Evolutionary conservation across 768 basidiomycete species (phyloP).

Genomic region (Clitopilus passeckerianus): DNA sequence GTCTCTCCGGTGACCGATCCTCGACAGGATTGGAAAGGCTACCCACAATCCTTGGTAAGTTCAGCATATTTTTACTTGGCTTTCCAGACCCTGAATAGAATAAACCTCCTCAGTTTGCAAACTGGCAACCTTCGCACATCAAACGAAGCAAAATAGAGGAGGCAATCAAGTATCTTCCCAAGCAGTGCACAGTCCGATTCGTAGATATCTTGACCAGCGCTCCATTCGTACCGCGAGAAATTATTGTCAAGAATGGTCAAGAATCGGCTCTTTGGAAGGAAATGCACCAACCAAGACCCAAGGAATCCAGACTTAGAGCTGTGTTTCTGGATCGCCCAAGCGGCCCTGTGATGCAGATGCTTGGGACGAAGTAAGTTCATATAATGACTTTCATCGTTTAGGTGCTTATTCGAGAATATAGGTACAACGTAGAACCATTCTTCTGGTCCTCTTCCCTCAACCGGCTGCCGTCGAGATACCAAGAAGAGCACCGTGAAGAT

Average conservation of each 20-base stretch:
- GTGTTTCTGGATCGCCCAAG: slow-evolving; percentile 32
- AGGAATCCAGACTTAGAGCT: slow-evolving; percentile 19
- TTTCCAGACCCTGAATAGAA: neutral
- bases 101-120: slow-evolving; percentile 22
- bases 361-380: slow-evolving; percentile 28
- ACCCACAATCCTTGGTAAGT: slow-evolving; percentile 26
- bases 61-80: neutral
- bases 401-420: slow-evolving; percentile 9
- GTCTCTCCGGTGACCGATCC: slow-evolving; percentile 1
- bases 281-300: slow-evolving; percentile 18
- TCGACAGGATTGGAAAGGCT: slow-evolving; percentile 21
- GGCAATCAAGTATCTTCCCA: slow-evolving; percentile 2
- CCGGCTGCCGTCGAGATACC: slow-evolving; percentile 37
- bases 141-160: slow-evolving; percentile 24
- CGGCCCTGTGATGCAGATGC: slow-evolving; percentile 23
- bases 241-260: slow-evolving; percentile 13
- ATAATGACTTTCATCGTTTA: neutral
- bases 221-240: slow-evolving; percentile 3
- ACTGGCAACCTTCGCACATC: slow-evolving; percentile 34
- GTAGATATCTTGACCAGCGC: slow-evolving; percentile 6
- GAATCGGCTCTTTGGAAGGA: slow-evolving; percentile 19
- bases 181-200: slow-evolving; percentile 4
- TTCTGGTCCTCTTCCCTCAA: slow-evolving; percentile 39
- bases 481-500: slow-evolving; percentile 21
- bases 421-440: slow-evolving; percentile 37